Evolutionary conservation across 202 grass and related monocot species (phyloP).

Genomic region (Elaeis oleifera): DNA sequence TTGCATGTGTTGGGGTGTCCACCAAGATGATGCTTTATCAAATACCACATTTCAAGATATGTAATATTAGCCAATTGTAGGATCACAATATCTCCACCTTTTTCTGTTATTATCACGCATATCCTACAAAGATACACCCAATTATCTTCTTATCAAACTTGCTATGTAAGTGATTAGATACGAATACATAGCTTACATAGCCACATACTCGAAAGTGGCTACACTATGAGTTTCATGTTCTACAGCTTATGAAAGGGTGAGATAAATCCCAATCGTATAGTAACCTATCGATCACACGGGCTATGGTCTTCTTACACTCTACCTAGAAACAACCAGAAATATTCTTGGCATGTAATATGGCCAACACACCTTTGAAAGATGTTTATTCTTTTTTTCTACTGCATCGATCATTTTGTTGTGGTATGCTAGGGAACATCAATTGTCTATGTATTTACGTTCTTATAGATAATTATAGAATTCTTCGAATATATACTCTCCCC

Average conservation of each 20-base stretch:
- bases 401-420: slow-evolving; percentile 12
- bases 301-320: slow-evolving; percentile 14
- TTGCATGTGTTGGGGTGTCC: not conserved
- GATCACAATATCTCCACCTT: slow-evolving; percentile 20
- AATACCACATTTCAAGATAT: slow-evolving; percentile 20
- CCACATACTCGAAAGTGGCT: slow-evolving; percentile 9
- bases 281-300: slow-evolving; percentile 11
- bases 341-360: not conserved
- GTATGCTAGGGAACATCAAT: slow-evolving; percentile 9
- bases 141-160: no score
- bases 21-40: slow-evolving; percentile 15
- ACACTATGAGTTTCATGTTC: not conserved
- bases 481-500: not conserved
- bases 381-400: not conserved
- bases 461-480: not conserved
- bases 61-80: not conserved
- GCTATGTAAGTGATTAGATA: slow-evolving; percentile 1
- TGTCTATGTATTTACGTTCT: not conserved
- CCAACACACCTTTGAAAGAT: not conserved
- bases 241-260: slow-evolving; percentile 5
- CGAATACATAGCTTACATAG: slow-evolving; percentile 16
- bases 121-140: no score
- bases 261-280: not conserved
- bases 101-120: not conserved
- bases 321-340: slow-evolving; percentile 9